These are phyloP conservation scores for Nothophytophthora sp. DNA, from an alignment of 352 stramenopile genomes.

Conservation along the genomic window DNA sequence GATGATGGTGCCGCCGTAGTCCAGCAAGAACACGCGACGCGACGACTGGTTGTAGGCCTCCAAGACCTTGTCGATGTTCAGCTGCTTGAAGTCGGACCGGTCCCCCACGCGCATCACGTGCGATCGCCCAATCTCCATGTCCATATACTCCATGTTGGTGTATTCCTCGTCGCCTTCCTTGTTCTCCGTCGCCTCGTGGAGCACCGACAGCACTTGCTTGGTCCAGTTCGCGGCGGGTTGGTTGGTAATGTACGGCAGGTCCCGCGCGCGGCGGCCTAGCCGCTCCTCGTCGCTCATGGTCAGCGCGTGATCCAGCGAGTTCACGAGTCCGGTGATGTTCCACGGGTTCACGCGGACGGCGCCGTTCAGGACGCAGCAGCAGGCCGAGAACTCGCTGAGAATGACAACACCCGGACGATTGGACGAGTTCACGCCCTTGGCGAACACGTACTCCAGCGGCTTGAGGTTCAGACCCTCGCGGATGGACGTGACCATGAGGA, in stretches of 20 bases:
- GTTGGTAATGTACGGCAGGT: constrained; percentile 93
- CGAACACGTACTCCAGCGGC: constrained; percentile 88
- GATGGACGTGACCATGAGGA: constrained; percentile 76
- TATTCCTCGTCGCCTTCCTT: constrained; percentile 92
- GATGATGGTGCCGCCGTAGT: constrained; percentile 98
- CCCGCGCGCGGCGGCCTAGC: constrained; percentile 70
- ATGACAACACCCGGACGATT: constrained; percentile 94
- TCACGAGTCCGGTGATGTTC: constrained; percentile 92
- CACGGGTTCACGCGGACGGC: constrained; percentile 98
- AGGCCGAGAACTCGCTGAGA: constrained; percentile 98
- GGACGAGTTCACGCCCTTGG: constrained; percentile 68
- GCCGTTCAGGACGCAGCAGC: constrained; percentile 96
- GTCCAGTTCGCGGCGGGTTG: constrained; percentile 98
- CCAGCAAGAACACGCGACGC: constrained; percentile 95
- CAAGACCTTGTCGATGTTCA: constrained; percentile 92
- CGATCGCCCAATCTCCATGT: constrained; percentile 94
- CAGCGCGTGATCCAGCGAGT: constrained; percentile 61
- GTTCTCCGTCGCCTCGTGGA: too few relatives aligned
- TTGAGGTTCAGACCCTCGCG: constrained; percentile 86
- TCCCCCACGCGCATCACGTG: constrained; percentile 98
- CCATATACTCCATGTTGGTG: constrained; percentile 92
- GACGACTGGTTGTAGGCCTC: constrained; percentile 88
- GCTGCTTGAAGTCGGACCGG: constrained; percentile 93
- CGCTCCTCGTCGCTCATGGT: constrained; percentile 77
- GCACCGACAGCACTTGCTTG: constrained; percentile 95